Percentiles rank a stretch among this genome's conserved stretches.
Conservation (phyloP, 352 stramenopile species). For the Phytophthora parvispora region DNA sequence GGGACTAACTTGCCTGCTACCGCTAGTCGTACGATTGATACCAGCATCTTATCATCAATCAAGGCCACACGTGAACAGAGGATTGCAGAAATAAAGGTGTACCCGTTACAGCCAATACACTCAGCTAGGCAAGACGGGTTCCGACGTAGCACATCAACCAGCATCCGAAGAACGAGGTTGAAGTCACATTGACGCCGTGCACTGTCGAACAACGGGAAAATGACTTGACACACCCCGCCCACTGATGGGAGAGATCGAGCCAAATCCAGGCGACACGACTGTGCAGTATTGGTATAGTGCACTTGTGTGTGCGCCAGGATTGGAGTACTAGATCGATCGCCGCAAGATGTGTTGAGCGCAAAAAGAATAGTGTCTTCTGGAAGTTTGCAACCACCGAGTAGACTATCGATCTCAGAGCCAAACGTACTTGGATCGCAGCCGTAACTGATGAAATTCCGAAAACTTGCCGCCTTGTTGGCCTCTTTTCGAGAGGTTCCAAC, state of each 20-base stretch:
- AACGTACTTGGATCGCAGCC: conserved; percentile 73
- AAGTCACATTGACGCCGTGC: conserved; percentile 60
- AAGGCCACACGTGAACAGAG: conserved; percentile 50
- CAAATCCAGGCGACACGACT: conserved; percentile 58
- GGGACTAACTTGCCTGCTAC: conserved; percentile 50
- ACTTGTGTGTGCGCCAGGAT: conserved; percentile 44
- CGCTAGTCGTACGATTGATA: conserved; percentile 50
- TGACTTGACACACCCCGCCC: conserved; percentile 61
- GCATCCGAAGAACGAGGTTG: conserved; percentile 51
- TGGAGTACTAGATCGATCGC: conserved; percentile 30
- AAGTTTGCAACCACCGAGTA: conserved; percentile 71
- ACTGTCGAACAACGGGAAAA: conserved; percentile 73
- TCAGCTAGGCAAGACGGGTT: conserved; percentile 73
- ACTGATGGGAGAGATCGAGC: conserved; percentile 67
- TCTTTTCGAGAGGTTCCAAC: conserved; percentile 38
- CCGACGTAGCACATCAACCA: conserved; percentile 55
- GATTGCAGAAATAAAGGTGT: conserved; percentile 59
- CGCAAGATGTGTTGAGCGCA: conserved; percentile 67
- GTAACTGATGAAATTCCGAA: conserved; percentile 64
- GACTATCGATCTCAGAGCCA: conserved; percentile 67
- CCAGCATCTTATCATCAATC: conserved; percentile 62
- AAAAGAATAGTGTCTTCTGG: conserved; percentile 66
- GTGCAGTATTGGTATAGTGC: conserved; percentile 67
- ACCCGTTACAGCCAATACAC: conserved; percentile 67
- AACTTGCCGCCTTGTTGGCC: conserved; percentile 45